phyloP scores from a whole-genome alignment of 2,329 filamentous ascomycete species.

The Penicillium brasilianum region DNA sequence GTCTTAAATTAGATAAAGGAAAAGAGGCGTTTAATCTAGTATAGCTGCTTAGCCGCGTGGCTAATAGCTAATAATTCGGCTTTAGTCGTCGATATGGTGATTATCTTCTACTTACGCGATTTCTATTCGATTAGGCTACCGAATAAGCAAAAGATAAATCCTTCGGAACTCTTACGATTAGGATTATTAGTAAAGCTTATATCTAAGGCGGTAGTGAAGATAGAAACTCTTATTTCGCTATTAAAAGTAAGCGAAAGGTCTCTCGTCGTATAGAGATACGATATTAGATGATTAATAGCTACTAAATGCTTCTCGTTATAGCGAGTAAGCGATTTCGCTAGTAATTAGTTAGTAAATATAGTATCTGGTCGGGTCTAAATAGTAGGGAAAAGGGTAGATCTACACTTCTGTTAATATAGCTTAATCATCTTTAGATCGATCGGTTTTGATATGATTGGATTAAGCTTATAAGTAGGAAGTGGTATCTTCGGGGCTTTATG shows the following conservation, averaged over 20 bases:
- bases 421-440: background rate
- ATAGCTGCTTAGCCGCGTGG: background rate
- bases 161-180: background rate
- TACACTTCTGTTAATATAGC: background rate
- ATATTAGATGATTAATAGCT: background rate
- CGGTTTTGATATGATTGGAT: background rate
- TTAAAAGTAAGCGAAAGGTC: background rate
- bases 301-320: background rate
- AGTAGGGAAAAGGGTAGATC: background rate
- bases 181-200: background rate
- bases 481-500: background rate
- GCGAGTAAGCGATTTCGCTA: background rate
- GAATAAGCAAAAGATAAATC: no score
- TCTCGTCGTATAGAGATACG: background rate
- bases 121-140: background rate
- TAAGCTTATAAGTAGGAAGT: background rate
- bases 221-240: background rate
- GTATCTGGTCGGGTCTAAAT: background rate
- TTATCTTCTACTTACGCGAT: background rate
- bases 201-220: background rate
- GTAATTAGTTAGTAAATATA: background rate
- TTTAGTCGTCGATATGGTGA: background rate
- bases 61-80: background rate
- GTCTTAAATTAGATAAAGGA: background rate
- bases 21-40: background rate